A percentile compares a stretch with the other conserved stretches of the same genome.
These are phyloP conservation scores for Phytophthora megakarya DNA, from an alignment of 352 stramenopile genomes.

Conservation along the genomic window DNA sequence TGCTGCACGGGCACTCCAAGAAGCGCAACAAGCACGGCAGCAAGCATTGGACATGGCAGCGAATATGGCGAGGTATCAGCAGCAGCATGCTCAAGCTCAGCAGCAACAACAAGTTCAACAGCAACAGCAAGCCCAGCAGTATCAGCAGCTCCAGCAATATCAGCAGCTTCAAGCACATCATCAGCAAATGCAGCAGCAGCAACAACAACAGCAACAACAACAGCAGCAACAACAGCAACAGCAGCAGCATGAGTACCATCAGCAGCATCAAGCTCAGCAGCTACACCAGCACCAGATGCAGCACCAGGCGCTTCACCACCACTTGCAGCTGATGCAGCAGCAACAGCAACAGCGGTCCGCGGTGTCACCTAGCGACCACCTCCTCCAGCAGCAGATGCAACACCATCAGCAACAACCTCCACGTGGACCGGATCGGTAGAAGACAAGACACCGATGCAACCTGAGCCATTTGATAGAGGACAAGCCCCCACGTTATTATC, in stretches of 20 bases:
- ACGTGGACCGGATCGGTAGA: constrained; percentile 34
- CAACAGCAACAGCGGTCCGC: constrained; percentile 38
- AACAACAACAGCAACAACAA: constrained; percentile 44
- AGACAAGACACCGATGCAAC: not conserved
- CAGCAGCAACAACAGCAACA: constrained; percentile 36
- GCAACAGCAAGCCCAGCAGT: constrained; percentile 56
- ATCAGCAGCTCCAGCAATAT: constrained; percentile 56
- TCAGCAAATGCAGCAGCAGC: constrained; percentile 43
- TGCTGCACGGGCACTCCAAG: constrained; percentile 72
- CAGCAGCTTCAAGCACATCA: constrained; percentile 61
- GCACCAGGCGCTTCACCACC: constrained; percentile 53
- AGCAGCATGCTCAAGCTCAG: constrained; percentile 58
- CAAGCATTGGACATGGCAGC: constrained; percentile 86
- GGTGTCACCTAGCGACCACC: constrained; percentile 36
- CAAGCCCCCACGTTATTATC: constrained; percentile 31
- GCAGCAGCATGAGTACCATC: constrained; percentile 40
- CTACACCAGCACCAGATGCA: constrained; percentile 64
- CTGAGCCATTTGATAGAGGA: constrained; percentile 26
- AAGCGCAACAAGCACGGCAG: constrained; percentile 76
- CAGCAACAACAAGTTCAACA: constrained; percentile 49
- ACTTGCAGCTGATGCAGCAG: constrained; percentile 56
- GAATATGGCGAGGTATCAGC: constrained; percentile 74
- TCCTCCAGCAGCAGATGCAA: constrained; percentile 42
- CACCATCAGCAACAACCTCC: constrained; percentile 36
- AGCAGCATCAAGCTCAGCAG: constrained; percentile 49